Evolutionary conservation across 106 monocot genomes (phyloP), one percentile per base, ranked within the genome.

Genomic region (Triglochin maritima): DNA sequence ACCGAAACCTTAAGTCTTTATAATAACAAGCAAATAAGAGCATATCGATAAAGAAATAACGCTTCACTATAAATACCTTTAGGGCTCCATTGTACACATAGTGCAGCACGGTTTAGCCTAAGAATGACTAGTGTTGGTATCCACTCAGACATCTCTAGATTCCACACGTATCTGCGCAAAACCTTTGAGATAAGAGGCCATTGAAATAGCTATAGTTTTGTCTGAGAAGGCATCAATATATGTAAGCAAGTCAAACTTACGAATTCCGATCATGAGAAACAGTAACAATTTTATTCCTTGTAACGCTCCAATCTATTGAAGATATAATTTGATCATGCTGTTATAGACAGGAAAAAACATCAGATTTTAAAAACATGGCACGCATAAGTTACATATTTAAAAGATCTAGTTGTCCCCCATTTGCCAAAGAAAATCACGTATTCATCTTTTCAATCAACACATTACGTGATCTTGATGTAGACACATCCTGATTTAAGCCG

Each of bases 181-280:
- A 7, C 53, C 43, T 59, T 61, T 29, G 29, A 29, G 29, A 29
- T 29, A 29, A 29, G 29, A 29, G 29, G 29, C 29, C 29, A 29
- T 29, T 29, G 29, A 29, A 29, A 29, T 29, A 29, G 29, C 29
- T 11, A 69, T 17, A 69, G 58, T 59, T 59, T 11, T 59, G 59
- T 59, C 15, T 17, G 8, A 7, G 57, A 29, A 29, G 29, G 29
- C 29, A 29, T 29, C 29, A 29, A 29, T 29, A 29, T 29, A 29
- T 29, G 29, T 29, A 29, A 29, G 29, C 29, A 29, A 29, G 29
- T 29, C 29, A 12, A 68, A 80, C 96, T 91, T 67, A 98, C 98
- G 98, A 98, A 78, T 98, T 87, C 49, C 92, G 77, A 74, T 98
- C 98, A 89, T 98, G 98, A 53, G 98, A 98, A 29, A 80, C 98